Conservation (phyloP, 805 yeast species). For the Cephaloascus fragrans region DNA sequence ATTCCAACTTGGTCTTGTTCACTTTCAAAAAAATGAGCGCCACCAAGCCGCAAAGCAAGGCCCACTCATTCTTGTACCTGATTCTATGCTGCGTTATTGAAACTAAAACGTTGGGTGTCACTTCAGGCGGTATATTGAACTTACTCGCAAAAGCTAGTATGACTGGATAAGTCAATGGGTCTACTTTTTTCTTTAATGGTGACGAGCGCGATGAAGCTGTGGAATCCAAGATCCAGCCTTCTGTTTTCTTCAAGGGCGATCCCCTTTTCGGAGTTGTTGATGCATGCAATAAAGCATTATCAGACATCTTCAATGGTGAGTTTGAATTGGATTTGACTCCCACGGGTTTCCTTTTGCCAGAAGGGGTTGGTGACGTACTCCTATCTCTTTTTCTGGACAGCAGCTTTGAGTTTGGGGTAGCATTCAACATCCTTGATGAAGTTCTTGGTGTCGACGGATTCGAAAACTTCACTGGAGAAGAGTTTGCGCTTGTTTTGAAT, state of each 20-base stretch:
- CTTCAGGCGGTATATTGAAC: constrained; percentile 48
- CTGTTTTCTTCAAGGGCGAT: constrained; percentile 26
- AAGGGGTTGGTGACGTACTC: constrained; percentile 6
- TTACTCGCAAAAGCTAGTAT: constrained; percentile 43
- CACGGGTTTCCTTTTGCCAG: constrained; percentile 2
- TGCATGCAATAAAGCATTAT: background rate
- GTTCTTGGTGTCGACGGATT: constrained; percentile 9
- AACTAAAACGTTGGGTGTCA: constrained; percentile 39
- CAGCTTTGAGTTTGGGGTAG: too few relatives aligned
- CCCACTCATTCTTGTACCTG: constrained; percentile 58
- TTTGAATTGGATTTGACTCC: background rate
- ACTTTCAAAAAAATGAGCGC: constrained; percentile 48
- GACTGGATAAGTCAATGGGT: constrained; percentile 2
- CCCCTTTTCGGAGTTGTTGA: constrained; percentile 15
- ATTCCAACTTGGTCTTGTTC: constrained; percentile 33
- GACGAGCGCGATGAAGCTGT: constrained; percentile 1
- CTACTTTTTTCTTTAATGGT: too few relatives aligned
- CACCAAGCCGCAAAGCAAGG: constrained; percentile 56
- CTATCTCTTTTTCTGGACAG: constrained; percentile 7
- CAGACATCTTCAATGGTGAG: background rate
- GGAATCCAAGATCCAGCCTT: constrained; percentile 17
- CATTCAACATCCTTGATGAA: constrained; percentile 1
- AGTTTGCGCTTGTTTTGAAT: background rate
- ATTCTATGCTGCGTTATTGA: constrained; percentile 40
- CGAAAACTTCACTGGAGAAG: too few relatives aligned